These are phyloP conservation scores for Euphrasia confusa DNA, from an alignment of 257 asterid species.

Conservation along the genomic window DNA sequence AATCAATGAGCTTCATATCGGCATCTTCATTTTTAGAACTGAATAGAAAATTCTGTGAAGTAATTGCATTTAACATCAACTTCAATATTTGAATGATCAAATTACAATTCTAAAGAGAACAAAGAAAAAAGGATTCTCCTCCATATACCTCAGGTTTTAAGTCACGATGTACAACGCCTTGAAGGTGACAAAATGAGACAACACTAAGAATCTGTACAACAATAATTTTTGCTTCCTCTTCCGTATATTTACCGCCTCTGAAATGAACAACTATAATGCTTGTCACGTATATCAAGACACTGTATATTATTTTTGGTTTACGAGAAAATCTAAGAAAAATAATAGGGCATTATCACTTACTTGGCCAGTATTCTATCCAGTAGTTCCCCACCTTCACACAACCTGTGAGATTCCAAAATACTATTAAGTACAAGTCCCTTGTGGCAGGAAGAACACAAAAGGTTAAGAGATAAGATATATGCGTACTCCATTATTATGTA, in stretches of 20 bases:
- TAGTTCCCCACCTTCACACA: conserved; percentile 99
- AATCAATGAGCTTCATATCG: conserved; percentile 88
- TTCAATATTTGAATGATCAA: conserved; percentile 18
- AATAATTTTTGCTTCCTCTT: conserved; percentile 84
- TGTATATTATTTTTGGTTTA: neutral
- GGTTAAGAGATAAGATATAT: conserved; percentile 20
- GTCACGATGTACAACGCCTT: conserved; percentile 98
- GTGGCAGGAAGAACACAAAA: neutral
- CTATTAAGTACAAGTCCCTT: neutral
- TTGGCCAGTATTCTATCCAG: conserved; percentile 79
- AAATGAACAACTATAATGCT: conserved; percentile 28
- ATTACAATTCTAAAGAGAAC: conserved; percentile 13
- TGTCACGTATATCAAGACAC: conserved; percentile 24
- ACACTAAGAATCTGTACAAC: conserved; percentile 84
- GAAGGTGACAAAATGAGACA: conserved; percentile 92
- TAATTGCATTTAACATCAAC: conserved; percentile 12
- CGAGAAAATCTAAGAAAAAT: conserved; percentile 1
- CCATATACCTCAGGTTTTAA: conserved; percentile 87
- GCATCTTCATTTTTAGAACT: conserved; percentile 83
- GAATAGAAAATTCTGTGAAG: conserved; percentile 73
- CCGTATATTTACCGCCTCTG: conserved; percentile 96
- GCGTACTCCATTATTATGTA: conserved; percentile 93
- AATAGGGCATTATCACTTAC: conserved; percentile 37
- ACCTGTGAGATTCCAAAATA: conserved; percentile 34
- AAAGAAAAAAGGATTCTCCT: conserved; percentile 8